These are phyloP conservation scores for Tulasnella sp. DNA, from an alignment of 768 basidiomycete genomes.

Conservation along the genomic window DNA sequence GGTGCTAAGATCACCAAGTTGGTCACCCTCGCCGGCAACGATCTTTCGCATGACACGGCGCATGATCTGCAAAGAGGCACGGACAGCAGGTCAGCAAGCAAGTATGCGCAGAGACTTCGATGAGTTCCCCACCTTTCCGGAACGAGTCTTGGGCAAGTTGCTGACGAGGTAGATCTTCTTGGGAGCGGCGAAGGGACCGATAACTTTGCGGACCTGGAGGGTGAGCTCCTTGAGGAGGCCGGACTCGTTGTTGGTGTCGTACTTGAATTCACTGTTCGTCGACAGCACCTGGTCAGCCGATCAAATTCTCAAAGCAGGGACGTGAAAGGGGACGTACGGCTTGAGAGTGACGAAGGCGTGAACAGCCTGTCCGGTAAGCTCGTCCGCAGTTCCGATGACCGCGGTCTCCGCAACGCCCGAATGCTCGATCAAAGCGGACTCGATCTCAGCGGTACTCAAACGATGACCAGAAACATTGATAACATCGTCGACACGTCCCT, in stretches of 20 bases:
- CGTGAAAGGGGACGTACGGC: constrained; percentile 46
- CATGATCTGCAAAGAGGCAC: constrained; percentile 54
- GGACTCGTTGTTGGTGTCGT: constrained; percentile 56
- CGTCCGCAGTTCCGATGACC: constrained; percentile 77
- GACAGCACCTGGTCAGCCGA: not conserved
- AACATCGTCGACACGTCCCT: constrained; percentile 93
- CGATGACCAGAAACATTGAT: constrained; percentile 98
- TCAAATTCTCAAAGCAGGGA: not conserved
- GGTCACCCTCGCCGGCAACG: constrained; percentile 85
- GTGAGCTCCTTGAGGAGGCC: constrained; percentile 75
- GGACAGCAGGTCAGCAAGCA: not conserved
- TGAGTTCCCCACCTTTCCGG: constrained; percentile 60
- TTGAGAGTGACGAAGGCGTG: constrained; percentile 85
- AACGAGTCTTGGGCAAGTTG: constrained; percentile 90
- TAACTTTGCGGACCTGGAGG: constrained; percentile 93
- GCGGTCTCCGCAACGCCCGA: constrained; percentile 94
- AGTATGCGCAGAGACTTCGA: not conserved
- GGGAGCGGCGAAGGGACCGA: constrained; percentile 94
- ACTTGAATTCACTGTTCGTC: constrained; percentile 59
- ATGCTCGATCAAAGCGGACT: constrained; percentile 91
- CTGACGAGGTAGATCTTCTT: constrained; percentile 78
- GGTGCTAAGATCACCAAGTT: constrained; percentile 90
- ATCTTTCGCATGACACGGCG: constrained; percentile 95
- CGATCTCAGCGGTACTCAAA: constrained; percentile 94
- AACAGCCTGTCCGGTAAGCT: constrained; percentile 90